Evolutionary conservation across 805 yeast genomes (phyloP).

Genomic region (Yamadazyma akitaensis): DNA sequence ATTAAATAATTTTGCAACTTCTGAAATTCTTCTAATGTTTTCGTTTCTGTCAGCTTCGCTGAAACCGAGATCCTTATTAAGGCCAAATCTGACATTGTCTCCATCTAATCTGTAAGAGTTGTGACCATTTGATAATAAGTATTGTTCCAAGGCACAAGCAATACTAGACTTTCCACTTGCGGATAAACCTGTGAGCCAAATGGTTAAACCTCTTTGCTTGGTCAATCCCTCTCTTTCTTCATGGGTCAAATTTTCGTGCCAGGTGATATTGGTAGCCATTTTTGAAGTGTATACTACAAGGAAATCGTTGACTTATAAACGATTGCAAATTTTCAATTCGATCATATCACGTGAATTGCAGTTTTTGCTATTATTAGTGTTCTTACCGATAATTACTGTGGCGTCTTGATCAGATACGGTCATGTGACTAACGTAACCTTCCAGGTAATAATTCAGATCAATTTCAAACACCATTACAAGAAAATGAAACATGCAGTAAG

Average conservation of each 20-base stretch:
- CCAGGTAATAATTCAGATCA: too few species aligned
- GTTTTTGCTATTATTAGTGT: neutral
- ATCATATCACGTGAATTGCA: constrained; percentile 11
- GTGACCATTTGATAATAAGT: constrained; percentile 63
- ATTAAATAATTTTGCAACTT: constrained; percentile 90
- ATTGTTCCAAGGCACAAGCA: constrained; percentile 91
- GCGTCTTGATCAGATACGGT: neutral
- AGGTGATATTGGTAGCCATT: constrained; percentile 95
- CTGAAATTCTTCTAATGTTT: constrained; percentile 91
- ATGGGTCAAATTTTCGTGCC: constrained; percentile 90
- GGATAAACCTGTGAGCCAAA: constrained; percentile 94
- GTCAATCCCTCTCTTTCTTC: constrained; percentile 70
- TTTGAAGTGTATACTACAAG: constrained; percentile 6
- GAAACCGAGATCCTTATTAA: constrained; percentile 93
- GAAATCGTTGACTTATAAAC: neutral
- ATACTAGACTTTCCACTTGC: constrained; percentile 95
- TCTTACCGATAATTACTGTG: neutral
- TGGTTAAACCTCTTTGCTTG: constrained; percentile 82
- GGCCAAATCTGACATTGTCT: constrained; percentile 90
- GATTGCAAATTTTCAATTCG: constrained; percentile 7
- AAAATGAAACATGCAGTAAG: too few species aligned
- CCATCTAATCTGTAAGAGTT: constrained; percentile 89
- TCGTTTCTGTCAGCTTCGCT: constrained; percentile 89
- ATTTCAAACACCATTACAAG: too few species aligned
- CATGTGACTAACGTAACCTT: neutral